Percentiles rank a stretch among this genome's conserved stretches.
Evolutionary conservation across 2,329 filamentous ascomycete species (phyloP).

Genomic region (Exserohilum turcica): DNA sequence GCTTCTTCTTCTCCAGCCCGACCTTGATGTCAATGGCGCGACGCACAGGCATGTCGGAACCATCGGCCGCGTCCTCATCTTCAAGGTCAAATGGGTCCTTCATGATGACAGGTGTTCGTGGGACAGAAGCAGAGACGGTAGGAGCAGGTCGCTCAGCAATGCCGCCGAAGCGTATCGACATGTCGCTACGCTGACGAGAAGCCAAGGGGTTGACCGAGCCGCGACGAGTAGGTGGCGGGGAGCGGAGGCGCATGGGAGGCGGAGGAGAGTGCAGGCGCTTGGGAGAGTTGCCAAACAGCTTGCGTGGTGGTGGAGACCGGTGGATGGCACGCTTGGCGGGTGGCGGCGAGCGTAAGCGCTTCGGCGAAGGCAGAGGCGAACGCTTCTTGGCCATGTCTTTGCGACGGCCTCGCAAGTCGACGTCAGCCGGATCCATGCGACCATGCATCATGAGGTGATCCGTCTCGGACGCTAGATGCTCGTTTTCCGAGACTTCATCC

Average conservation of each 20-base stretch:
- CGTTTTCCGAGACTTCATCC: constrained; percentile 51
- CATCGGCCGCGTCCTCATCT: constrained; percentile 44
- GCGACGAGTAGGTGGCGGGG: constrained; percentile 68
- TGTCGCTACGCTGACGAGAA: constrained; percentile 47
- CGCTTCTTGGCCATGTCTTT: constrained; percentile 40
- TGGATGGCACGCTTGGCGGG: constrained; percentile 44
- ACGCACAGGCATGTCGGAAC: constrained; percentile 68
- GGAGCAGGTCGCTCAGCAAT: constrained; percentile 68
- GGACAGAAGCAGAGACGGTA: constrained; percentile 83
- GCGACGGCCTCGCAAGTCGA: constrained; percentile 49
- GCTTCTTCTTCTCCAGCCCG: constrained; percentile 90
- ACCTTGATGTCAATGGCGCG: constrained; percentile 95
- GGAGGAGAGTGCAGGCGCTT: constrained; percentile 59
- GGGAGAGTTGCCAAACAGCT: constrained; percentile 73
- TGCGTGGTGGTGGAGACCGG: constrained; percentile 53
- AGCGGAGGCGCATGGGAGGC: constrained; percentile 56
- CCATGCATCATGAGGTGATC: constrained; percentile 72
- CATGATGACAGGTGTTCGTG: constrained; percentile 68
- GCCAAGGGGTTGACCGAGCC: constrained; percentile 45
- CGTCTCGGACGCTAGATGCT: constrained; percentile 57
- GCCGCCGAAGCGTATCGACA: constrained; percentile 54
- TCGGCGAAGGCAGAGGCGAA: constrained; percentile 63
- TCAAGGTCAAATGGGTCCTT: constrained; percentile 43
- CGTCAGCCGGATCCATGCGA: constrained; percentile 67
- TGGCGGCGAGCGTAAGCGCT: constrained; percentile 62